Conservation (phyloP, 345 rosid genomes). For the Arabis alpina region DNA sequence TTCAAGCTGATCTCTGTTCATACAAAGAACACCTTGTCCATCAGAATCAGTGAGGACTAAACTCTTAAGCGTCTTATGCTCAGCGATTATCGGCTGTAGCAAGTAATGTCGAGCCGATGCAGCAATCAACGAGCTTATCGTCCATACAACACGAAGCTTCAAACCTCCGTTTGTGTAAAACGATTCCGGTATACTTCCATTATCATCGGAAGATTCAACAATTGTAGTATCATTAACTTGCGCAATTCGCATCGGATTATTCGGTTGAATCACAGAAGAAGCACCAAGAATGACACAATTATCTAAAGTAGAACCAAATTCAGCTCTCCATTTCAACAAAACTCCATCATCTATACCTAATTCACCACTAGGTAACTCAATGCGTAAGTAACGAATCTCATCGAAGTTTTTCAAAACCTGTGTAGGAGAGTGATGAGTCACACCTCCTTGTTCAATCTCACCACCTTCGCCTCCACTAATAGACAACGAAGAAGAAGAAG, state of each 20-base stretch:
- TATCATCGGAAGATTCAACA: conserved; percentile 56
- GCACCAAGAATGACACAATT: conserved; percentile 92
- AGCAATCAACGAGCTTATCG: conserved; percentile 89
- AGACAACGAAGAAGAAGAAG: conserved; percentile 37
- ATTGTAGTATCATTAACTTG: conserved; percentile 35
- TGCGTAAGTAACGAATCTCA: conserved; percentile 83
- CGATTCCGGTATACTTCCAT: conserved; percentile 90
- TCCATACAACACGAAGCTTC: conserved; percentile 96
- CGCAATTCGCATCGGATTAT: not conserved
- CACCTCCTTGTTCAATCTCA: conserved; percentile 77
- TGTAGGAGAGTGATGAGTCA: conserved; percentile 94
- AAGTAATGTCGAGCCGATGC: conserved; percentile 94
- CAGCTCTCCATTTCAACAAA: conserved; percentile 89
- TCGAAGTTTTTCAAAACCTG: conserved; percentile 89
- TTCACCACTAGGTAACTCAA: conserved; percentile 89
- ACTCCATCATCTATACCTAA: conserved; percentile 87
- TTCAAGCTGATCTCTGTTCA: conserved; percentile 90
- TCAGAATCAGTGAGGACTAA: conserved; percentile 85
- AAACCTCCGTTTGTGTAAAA: conserved; percentile 93
- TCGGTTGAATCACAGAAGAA: conserved; percentile 55
- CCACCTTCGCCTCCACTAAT: conserved; percentile 59
- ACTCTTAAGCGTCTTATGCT: conserved; percentile 83
- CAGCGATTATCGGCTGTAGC: conserved; percentile 83
- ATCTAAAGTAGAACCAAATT: conserved; percentile 92
- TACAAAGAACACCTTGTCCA: conserved; percentile 91